Evolutionary conservation across 2,329 filamentous ascomycete genomes (phyloP).

Genomic region (Calonectria pauciramosa): DNA sequence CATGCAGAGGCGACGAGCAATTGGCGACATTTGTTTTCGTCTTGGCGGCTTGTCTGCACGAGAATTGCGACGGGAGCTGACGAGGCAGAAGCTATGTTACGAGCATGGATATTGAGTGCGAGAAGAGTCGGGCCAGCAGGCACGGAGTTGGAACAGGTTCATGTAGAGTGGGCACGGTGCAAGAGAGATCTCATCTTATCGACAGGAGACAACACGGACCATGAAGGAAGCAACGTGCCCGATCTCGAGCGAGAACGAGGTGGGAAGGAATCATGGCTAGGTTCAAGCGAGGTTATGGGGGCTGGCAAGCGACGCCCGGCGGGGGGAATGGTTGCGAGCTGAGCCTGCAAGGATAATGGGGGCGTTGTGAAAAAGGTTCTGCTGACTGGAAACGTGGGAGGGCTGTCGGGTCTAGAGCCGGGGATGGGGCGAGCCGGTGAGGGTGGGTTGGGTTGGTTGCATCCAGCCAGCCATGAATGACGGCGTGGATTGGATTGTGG

Average conservation of each 20-base stretch:
- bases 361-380: constrained; percentile 22
- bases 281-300: constrained; percentile 27
- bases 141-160: neutral
- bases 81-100: neutral
- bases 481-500: constrained; percentile 21
- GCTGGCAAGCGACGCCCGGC: constrained; percentile 26
- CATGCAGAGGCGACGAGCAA: neutral
- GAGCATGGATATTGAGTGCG: neutral
- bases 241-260: constrained; percentile 12
- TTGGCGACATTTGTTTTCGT: neutral
- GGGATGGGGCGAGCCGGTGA: neutral
- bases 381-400: constrained; percentile 23
- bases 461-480: neutral
- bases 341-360: neutral
- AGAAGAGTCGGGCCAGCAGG: neutral
- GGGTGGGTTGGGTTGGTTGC: neutral
- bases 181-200: neutral
- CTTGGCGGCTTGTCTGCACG: neutral
- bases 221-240: neutral
- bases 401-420: neutral
- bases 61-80: neutral
- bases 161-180: neutral
- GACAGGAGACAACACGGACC: neutral
- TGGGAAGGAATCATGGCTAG: constrained; percentile 23
- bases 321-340: constrained; percentile 36